These are phyloP conservation scores for Jimgerdemannia lactiflua DNA, from an alignment of 192 early-diverging fungal genomes.

Conservation along the genomic window DNA sequence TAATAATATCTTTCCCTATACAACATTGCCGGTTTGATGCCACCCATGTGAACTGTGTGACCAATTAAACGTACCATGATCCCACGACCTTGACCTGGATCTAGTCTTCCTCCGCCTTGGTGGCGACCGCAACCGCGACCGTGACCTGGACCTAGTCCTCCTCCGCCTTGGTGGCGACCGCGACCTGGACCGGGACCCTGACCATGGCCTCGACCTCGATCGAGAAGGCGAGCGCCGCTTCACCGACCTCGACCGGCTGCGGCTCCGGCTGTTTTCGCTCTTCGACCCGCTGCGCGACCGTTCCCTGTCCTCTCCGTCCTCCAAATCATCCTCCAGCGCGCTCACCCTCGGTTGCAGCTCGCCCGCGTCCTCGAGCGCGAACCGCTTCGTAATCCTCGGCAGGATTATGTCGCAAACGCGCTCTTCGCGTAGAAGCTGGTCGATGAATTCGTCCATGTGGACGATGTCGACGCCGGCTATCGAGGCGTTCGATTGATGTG, in stretches of 20 bases:
- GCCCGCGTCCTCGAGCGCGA: slow-evolving; percentile 81
- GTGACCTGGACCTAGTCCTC: slow-evolving; percentile 15
- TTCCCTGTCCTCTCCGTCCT: slow-evolving; percentile 32
- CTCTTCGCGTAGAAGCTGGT: slow-evolving; percentile 74
- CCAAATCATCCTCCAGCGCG: slow-evolving; percentile 66
- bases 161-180: background rate
- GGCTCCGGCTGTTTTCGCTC: background rate
- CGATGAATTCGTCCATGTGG: slow-evolving; percentile 91
- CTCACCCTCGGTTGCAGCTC: slow-evolving; percentile 79
- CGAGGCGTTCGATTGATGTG: background rate
- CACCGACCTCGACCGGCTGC: slow-evolving; percentile 28
- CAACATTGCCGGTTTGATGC: background rate
- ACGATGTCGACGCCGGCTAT: slow-evolving; percentile 41
- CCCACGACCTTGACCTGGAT: slow-evolving; percentile 13
- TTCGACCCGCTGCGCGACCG: slow-evolving; percentile 15
- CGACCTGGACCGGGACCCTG: background rate
- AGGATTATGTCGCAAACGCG: slow-evolving; percentile 89
- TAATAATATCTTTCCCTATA: background rate
- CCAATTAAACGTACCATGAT: background rate
- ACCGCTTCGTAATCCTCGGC: slow-evolving; percentile 76
- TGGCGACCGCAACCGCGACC: background rate
- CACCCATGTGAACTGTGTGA: no score
- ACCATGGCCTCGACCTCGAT: slow-evolving; percentile 27
- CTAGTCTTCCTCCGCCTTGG: background rate
- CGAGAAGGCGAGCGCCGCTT: slow-evolving; percentile 12